Conservation (phyloP, 2,329 filamentous ascomycete species). For the Stemphylium beticola region DNA sequence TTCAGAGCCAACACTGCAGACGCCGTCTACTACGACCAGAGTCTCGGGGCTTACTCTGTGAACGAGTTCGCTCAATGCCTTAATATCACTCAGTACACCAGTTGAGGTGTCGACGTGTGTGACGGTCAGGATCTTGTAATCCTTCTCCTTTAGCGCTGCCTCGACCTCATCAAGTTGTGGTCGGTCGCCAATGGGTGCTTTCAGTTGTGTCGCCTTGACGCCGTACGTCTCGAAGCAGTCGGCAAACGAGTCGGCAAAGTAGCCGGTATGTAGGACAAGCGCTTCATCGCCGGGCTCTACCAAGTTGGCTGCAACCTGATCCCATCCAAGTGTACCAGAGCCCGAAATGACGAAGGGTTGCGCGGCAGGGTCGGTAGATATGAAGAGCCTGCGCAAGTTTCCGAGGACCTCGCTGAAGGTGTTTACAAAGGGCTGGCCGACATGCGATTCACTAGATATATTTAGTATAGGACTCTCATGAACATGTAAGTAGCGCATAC, state of each 20-base stretch:
- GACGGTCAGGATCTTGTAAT: constrained; percentile 92
- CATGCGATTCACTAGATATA: constrained; percentile 81
- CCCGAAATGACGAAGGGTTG: constrained; percentile 95
- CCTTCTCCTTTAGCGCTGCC: constrained; percentile 83
- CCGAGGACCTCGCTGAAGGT: constrained; percentile 88
- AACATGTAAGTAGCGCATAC: constrained; percentile 51
- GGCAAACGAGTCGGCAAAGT: constrained; percentile 95
- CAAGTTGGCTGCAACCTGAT: constrained; percentile 92
- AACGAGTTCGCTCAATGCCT: constrained; percentile 81
- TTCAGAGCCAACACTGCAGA: constrained; percentile 95
- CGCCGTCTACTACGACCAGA: constrained; percentile 89
- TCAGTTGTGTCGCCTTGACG: constrained; percentile 86
- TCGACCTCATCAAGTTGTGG: constrained; percentile 89
- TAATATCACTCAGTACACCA: constrained; percentile 90
- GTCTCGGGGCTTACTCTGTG: constrained; percentile 89
- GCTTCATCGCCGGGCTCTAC: constrained; percentile 88
- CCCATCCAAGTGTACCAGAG: constrained; percentile 95
- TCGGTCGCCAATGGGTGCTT: constrained; percentile 84
- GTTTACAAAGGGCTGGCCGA: constrained; percentile 85
- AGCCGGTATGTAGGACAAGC: constrained; percentile 92
- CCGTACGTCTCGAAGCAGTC: constrained; percentile 93
- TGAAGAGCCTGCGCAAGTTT: constrained; percentile 91
- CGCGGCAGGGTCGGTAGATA: constrained; percentile 78
- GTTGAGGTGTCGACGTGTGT: constrained; percentile 98
- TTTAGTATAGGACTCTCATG: constrained; percentile 3